phyloP scores from a whole-genome alignment of 1,284 basidiomycete genomes.

The Fistulina hepatica region DNA sequence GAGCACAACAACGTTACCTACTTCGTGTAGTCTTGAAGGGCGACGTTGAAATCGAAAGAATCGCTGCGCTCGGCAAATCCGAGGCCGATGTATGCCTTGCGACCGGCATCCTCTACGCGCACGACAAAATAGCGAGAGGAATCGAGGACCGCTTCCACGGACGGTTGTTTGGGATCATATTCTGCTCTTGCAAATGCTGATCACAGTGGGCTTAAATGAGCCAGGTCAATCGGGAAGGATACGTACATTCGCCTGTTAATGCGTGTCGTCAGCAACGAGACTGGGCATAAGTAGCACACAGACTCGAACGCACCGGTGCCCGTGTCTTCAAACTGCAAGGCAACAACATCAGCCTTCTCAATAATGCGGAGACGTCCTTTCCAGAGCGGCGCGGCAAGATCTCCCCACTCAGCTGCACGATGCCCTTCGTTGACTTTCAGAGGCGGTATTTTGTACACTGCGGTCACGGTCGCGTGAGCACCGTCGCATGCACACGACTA shows the following conservation, averaged over 20 bases:
- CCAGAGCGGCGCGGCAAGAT: slow-evolving; percentile 58
- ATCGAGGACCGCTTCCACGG: slow-evolving; percentile 92
- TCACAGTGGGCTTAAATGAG: slow-evolving; percentile 7
- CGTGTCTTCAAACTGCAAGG: slow-evolving; percentile 65
- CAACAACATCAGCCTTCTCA: slow-evolving; percentile 52
- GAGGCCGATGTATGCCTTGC: slow-evolving; percentile 88
- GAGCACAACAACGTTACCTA: slow-evolving; percentile 23
- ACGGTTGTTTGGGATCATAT: slow-evolving; percentile 76
- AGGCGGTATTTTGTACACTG: slow-evolving; percentile 77
- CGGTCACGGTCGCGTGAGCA: slow-evolving; percentile 11
- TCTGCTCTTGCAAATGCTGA: slow-evolving; percentile 83
- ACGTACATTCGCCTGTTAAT: slow-evolving; percentile 48
- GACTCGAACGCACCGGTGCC: slow-evolving; percentile 63
- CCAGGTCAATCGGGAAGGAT: slow-evolving; percentile 8
- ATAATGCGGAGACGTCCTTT: slow-evolving; percentile 60
- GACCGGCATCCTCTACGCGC: slow-evolving; percentile 78
- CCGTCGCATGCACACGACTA: slow-evolving; percentile 6
- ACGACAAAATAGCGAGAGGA: slow-evolving; percentile 95
- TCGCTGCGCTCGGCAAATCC: slow-evolving; percentile 88
- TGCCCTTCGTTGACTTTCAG: slow-evolving; percentile 78
- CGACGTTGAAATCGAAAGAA: slow-evolving; percentile 93
- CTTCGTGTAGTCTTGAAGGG: slow-evolving; percentile 94
- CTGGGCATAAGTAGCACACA: slow-evolving; percentile 1
- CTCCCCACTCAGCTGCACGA: slow-evolving; percentile 78
- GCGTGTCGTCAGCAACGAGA: not conserved